These are phyloP conservation scores for Trametes maxima DNA, from an alignment of 768 basidiomycete genomes.

Conservation along the genomic window DNA sequence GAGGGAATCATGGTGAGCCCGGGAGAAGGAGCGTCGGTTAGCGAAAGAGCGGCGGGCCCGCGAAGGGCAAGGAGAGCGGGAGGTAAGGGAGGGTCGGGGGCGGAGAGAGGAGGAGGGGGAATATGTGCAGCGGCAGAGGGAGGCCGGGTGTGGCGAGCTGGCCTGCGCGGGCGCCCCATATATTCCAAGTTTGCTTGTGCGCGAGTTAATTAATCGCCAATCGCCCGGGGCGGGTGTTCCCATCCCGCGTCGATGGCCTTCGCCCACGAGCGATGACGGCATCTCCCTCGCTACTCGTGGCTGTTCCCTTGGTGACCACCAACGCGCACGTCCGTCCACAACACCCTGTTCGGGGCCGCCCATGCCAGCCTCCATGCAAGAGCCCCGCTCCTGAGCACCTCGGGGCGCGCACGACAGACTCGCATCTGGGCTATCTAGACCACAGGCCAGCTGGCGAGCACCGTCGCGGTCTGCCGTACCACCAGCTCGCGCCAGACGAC, in stretches of 20 bases:
- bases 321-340: background rate
- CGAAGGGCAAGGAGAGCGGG: conserved; percentile 9
- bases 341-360: background rate
- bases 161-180: background rate
- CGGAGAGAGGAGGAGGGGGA: conserved; percentile 4
- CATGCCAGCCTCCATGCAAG: background rate
- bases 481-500: background rate
- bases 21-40: conserved; percentile 16
- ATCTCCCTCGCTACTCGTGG: background rate
- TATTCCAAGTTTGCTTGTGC: background rate
- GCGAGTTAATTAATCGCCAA: conserved; percentile 7
- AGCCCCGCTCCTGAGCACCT: too few species aligned
- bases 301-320: background rate
- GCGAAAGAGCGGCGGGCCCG: conserved; percentile 25
- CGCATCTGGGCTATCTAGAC: too few species aligned
- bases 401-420: too few species aligned
- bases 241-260: conserved; percentile 4
- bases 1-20: conserved; percentile 21
- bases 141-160: conserved; percentile 1
- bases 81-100: background rate
- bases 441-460: background rate
- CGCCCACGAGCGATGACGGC: background rate
- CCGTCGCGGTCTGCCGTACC: background rate
- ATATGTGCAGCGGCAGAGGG: conserved; percentile 5
- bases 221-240: conserved; percentile 4